phyloP scores from a whole-genome alignment of 2,329 filamentous ascomycete genomes.

The Cercospora zeina region DNA sequence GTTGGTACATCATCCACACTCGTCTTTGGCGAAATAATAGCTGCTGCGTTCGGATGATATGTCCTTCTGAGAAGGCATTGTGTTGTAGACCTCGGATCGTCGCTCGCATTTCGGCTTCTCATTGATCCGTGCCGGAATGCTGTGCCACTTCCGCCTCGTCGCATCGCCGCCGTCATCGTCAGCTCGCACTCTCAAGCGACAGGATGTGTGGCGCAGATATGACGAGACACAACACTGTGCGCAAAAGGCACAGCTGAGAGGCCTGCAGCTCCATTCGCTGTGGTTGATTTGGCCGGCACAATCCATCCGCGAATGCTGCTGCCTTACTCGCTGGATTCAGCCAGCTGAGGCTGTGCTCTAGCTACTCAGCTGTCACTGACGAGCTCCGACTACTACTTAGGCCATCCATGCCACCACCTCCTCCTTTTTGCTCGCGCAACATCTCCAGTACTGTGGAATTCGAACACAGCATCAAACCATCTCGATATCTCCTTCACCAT shows the following conservation, averaged over 20 bases:
- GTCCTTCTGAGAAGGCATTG: no score
- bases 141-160: not conserved
- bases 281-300: not conserved
- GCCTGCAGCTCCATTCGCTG: not conserved
- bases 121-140: not conserved
- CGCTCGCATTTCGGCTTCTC: not conserved
- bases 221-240: not conserved
- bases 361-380: constrained; percentile 13
- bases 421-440: not conserved
- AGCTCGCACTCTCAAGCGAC: not conserved
- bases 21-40: no score
- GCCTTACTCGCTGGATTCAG: constrained; percentile 58
- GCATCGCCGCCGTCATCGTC: not conserved
- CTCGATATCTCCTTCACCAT: constrained; percentile 4
- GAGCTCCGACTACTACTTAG: constrained; percentile 12
- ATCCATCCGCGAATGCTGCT: constrained; percentile 18
- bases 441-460: not conserved
- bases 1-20: no score
- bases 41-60: no score
- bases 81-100: not conserved
- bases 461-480: not conserved
- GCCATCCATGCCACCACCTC: not conserved
- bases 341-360: constrained; percentile 35
- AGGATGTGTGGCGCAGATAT: not conserved
- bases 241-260: not conserved